phyloP scores from a whole-genome alignment of 192 early-diverging fungal genomes.

The Backusella morwellensis region DNA sequence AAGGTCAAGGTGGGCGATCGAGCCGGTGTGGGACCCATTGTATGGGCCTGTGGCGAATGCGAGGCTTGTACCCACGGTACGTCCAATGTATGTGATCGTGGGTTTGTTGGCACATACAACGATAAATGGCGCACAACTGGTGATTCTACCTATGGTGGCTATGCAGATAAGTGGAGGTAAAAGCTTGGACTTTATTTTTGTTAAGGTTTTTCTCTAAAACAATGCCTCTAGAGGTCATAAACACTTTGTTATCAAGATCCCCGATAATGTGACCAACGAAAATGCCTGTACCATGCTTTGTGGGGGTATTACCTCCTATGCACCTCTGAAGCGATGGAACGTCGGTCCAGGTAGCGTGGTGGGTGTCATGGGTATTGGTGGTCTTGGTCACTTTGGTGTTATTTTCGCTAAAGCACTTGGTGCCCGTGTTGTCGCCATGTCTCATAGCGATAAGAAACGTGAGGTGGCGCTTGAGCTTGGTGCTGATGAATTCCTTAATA shows the following conservation, averaged over 20 bases:
- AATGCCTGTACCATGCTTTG: constrained; percentile 73
- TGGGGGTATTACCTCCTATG: constrained; percentile 67
- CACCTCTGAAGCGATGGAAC: constrained; percentile 39
- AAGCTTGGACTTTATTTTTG: too few relatives aligned
- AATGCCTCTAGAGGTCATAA: constrained; percentile 29
- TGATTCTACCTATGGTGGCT: constrained; percentile 46
- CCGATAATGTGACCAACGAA: constrained; percentile 37
- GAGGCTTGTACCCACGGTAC: constrained; percentile 37
- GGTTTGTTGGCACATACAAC: constrained; percentile 50
- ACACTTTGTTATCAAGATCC: constrained; percentile 60
- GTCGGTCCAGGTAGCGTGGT: constrained; percentile 35
- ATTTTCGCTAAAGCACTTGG: constrained; percentile 50
- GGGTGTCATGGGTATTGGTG: constrained; percentile 33
- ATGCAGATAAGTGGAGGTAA: constrained; percentile 39
- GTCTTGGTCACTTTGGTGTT: constrained; percentile 65
- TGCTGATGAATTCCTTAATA: constrained; percentile 35
- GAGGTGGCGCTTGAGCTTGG: constrained; percentile 57
- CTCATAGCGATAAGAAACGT: constrained; percentile 53
- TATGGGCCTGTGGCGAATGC: constrained; percentile 53
- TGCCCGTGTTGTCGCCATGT: constrained; percentile 53
- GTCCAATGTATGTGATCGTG: constrained; percentile 43
- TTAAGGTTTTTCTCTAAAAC: too few relatives aligned
- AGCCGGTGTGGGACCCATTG: constrained; percentile 62
- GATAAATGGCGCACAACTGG: constrained; percentile 32
- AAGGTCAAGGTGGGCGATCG: constrained; percentile 46